Evolutionary conservation across 495 filamentous ascomycete genomes (phyloP).

Genomic region (Penicillium coprophilum): DNA sequence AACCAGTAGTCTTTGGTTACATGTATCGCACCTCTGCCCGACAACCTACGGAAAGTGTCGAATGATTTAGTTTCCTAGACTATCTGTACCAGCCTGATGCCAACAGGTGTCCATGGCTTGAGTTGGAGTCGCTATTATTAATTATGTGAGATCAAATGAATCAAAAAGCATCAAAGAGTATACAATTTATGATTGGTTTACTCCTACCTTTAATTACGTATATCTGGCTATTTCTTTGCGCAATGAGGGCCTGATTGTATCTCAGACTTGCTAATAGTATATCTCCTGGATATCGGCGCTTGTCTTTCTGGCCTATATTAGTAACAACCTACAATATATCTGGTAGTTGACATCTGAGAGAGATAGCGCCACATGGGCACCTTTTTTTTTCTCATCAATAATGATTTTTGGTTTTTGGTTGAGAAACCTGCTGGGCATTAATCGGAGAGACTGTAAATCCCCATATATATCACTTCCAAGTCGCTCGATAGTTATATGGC

Average conservation of each 20-base stretch:
- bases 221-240: neutral
- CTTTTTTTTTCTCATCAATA: neutral
- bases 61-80: neutral
- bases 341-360: too few species aligned
- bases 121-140: too few species aligned
- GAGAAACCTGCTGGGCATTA: too few species aligned
- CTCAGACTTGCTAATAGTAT: neutral
- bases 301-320: too few species aligned
- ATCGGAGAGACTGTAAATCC: too few species aligned
- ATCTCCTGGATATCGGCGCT: too few species aligned
- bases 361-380: neutral
- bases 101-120: neutral
- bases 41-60: neutral
- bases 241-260: neutral
- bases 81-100: neutral
- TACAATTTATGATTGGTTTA: too few species aligned
- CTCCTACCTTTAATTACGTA: neutral
- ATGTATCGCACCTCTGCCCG: neutral
- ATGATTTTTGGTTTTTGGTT: neutral
- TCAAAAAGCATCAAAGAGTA: too few species aligned
- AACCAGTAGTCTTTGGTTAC: neutral
- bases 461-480: too few species aligned
- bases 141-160: too few species aligned
- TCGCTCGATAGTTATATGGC: too few species aligned
- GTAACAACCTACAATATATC: too few species aligned